Evolutionary conservation across 2,329 filamentous ascomycete species (phyloP), one percentile per base, ranked within the genome.

Genomic region (Fusarium lateritium): DNA sequence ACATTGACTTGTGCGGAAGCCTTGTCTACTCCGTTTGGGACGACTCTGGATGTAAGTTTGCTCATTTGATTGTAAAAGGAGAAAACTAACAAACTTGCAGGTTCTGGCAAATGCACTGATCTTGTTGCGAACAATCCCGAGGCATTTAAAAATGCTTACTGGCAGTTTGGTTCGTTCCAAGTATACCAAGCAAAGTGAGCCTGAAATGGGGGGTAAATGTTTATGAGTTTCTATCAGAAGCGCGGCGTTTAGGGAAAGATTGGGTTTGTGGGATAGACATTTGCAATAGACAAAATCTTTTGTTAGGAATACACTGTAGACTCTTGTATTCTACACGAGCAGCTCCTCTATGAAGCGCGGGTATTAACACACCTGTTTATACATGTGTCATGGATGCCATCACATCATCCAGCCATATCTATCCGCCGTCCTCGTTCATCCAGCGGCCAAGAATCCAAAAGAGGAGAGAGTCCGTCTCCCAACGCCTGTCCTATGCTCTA

Each of bases 1-100:
- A 92, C 71, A 91, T 91, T 65, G 86, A 89, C 75, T 78, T 92
- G 9, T 92, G 89, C 67, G 90, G 89, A 1, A 76, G 85, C 40
- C 81, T 87, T 68, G 85, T 85, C 5, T 84, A 84, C 45, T 79
- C 78, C 5, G 77, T 79, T 34, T 88, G 83, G 70, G 77, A 78
- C 3, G 69, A 77, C 14, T 86, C 85, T 21, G 83, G 81, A 54
- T 85, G 83, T 80, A 73, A 76, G 78, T 74, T 11, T 21, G 17
- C 2, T 9, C 21, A 6, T 7, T 9, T n/a, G 9, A 1, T 9
- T 19, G 6, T 11, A 28, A 11, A 17, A 21, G 10, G 24, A n/a
- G 4, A 55, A 19, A 11, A 50, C 57, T 71, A 26, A 69, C 49
- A 10, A 17, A n/a, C 26, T 31, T 26, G 39, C 31, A 84, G 83